A percentile compares a stretch with the other conserved stretches of the same genome.
These are phyloP conservation scores for Aspergillus taichungensis DNA, from an alignment of 495 filamentous ascomycete genomes.

Conservation along the genomic window DNA sequence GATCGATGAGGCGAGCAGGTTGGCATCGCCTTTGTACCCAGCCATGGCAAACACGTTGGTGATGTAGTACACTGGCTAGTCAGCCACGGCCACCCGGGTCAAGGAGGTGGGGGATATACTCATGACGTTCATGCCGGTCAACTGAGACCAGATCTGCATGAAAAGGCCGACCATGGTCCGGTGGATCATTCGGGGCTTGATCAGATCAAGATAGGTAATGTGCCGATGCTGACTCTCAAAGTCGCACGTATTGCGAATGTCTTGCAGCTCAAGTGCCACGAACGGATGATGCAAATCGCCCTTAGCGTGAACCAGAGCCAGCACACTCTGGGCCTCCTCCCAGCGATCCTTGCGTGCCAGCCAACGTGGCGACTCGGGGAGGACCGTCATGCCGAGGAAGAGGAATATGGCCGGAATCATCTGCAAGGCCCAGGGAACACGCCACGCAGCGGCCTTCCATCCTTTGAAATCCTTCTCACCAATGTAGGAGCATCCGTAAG, in stretches of 20 bases:
- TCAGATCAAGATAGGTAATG: conserved; percentile 59
- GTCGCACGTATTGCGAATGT: conserved; percentile 61
- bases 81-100: too few species aligned
- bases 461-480: conserved; percentile 13
- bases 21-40: conserved; percentile 24
- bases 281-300: conserved; percentile 55
- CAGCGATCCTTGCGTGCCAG: conserved; percentile 65
- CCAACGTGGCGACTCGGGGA: conserved; percentile 80
- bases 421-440: conserved; percentile 72
- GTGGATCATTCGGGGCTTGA: conserved; percentile 63
- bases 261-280: conserved; percentile 54
- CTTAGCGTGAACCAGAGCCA: conserved; percentile 62
- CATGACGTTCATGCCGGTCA: conserved; percentile 84
- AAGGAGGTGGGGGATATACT: conserved; percentile 16
- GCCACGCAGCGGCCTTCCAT: conserved; percentile 49
- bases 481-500: conserved; percentile 66
- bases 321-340: conserved; percentile 58
- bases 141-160: conserved; percentile 75
- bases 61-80: conserved; percentile 25
- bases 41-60: conserved; percentile 32
- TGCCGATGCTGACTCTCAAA: conserved; percentile 55
- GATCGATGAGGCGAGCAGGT: conserved; percentile 55
- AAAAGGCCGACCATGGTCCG: conserved; percentile 64
- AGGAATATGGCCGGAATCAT: conserved; percentile 63
- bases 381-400: conserved; percentile 51